These are phyloP conservation scores for Ophiosphaerella herpotricha DNA, from an alignment of 2,329 filamentous ascomycete genomes.

Conservation along the genomic window DNA sequence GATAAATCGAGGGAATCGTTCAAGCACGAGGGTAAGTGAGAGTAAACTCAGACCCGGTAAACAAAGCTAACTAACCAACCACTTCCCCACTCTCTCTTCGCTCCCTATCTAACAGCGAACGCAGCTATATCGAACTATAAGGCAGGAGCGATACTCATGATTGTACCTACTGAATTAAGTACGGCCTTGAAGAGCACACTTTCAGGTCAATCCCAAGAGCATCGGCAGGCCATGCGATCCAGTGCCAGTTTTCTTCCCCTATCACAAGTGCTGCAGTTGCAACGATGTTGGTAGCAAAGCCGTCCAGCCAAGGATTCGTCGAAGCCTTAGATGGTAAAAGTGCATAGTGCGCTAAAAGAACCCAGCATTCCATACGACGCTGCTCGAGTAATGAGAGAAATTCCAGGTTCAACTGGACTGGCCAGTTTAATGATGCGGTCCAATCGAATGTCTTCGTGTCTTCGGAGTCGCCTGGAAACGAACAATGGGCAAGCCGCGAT, in stretches of 20 bases:
- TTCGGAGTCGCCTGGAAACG: neutral
- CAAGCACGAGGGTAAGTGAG: no score
- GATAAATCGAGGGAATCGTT: no score
- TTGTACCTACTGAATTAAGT: no score
- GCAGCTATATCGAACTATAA: conserved; percentile 6
- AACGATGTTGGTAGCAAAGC: conserved; percentile 21
- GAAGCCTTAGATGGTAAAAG: conserved; percentile 22
- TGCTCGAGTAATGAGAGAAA: conserved; percentile 28
- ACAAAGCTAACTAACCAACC: no score
- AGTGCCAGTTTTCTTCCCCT: conserved; percentile 26
- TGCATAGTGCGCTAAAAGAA: conserved; percentile 34
- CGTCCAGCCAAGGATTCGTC: conserved; percentile 28
- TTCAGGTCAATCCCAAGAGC: conserved; percentile 23
- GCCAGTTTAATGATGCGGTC: conserved; percentile 25
- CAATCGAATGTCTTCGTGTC: conserved; percentile 19
- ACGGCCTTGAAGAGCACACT: neutral
- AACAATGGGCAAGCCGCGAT: conserved; percentile 20
- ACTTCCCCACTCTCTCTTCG: no score
- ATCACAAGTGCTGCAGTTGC: conserved; percentile 28
- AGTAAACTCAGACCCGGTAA: no score
- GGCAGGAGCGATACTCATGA: no score
- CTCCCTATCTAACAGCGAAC: no score
- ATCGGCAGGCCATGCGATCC: conserved; percentile 30
- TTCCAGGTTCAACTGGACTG: conserved; percentile 14
- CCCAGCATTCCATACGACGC: conserved; percentile 28